phyloP scores from a whole-genome alignment of 345 rosid species.

The Salix koriyanagi region DNA sequence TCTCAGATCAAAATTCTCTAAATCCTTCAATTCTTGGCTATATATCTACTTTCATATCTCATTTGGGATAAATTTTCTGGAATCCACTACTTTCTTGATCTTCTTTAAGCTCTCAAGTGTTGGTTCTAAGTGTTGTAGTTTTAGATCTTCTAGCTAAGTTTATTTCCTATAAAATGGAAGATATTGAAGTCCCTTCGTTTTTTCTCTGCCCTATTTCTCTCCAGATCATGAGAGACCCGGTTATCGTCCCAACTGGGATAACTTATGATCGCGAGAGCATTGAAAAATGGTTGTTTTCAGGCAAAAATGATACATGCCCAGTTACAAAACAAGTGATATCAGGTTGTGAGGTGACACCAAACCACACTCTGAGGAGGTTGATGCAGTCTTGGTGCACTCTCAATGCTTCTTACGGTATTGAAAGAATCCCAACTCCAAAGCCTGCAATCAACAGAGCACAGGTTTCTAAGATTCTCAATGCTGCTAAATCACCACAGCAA shows the following conservation, averaged over 20 bases:
- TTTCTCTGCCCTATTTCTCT: slow-evolving; percentile 74
- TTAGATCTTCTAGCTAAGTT: neutral
- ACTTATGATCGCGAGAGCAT: slow-evolving; percentile 68
- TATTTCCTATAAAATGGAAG: slow-evolving; percentile 38
- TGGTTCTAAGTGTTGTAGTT: neutral
- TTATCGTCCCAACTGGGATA: slow-evolving; percentile 56
- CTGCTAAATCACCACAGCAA: slow-evolving; percentile 42
- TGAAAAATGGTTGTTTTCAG: slow-evolving; percentile 57
- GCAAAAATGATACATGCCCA: slow-evolving; percentile 55
- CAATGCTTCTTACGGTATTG: slow-evolving; percentile 71
- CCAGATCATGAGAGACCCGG: slow-evolving; percentile 74
- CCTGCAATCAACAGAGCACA: slow-evolving; percentile 55
- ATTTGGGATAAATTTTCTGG: slow-evolving; percentile 1
- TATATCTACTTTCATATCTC: neutral
- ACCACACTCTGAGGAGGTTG: slow-evolving; percentile 78
- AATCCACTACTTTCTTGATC: neutral
- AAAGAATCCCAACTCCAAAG: slow-evolving; percentile 88
- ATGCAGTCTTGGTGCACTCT: slow-evolving; percentile 92
- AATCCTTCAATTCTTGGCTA: neutral
- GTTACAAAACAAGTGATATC: slow-evolving; percentile 61
- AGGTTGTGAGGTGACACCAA: slow-evolving; percentile 66
- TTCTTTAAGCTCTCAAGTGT: neutral
- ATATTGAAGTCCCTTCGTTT: slow-evolving; percentile 55
- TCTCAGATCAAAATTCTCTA: slow-evolving; percentile 12
- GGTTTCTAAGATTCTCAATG: slow-evolving; percentile 50